phyloP scores from a whole-genome alignment of 139 green algal genomes.

The Tetradesmus obliquus region DNA sequence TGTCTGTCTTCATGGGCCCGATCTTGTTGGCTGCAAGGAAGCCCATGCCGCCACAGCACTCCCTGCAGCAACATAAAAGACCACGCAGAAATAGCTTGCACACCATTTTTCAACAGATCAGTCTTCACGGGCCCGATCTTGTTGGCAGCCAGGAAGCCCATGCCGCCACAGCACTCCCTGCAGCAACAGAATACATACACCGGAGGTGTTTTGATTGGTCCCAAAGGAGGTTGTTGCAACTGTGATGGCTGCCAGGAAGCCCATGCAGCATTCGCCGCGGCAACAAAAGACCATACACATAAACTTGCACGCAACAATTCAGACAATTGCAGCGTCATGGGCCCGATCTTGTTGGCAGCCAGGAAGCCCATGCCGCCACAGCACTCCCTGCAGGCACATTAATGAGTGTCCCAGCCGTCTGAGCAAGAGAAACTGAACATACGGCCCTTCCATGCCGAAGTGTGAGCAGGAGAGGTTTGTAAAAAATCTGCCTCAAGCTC shows the following conservation, averaged over 20 bases:
- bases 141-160: constrained; percentile 86
- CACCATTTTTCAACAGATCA: background rate
- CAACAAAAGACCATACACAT: too few species aligned
- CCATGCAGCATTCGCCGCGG: too few species aligned
- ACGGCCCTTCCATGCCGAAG: too few species aligned
- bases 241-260: too few species aligned
- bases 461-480: too few species aligned
- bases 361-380: constrained; percentile 88
- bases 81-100: background rate
- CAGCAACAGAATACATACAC: constrained; percentile 35
- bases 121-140: constrained; percentile 85
- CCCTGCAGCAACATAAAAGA: constrained; percentile 58
- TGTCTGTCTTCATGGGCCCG: constrained; percentile 86
- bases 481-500: too few species aligned
- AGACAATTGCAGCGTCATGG: constrained; percentile 52
- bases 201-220: too few species aligned
- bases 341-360: constrained; percentile 87
- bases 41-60: constrained; percentile 88
- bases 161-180: constrained; percentile 85
- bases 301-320: too few species aligned
- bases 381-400: constrained; percentile 73
- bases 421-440: too few species aligned
- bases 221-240: too few species aligned
- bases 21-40: constrained; percentile 90
- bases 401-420: background rate